A percentile compares a stretch with the other conserved stretches of the same genome.
Evolutionary conservation across 768 basidiomycete species (phyloP).

Genomic region (Rubroboletus satanas): DNA sequence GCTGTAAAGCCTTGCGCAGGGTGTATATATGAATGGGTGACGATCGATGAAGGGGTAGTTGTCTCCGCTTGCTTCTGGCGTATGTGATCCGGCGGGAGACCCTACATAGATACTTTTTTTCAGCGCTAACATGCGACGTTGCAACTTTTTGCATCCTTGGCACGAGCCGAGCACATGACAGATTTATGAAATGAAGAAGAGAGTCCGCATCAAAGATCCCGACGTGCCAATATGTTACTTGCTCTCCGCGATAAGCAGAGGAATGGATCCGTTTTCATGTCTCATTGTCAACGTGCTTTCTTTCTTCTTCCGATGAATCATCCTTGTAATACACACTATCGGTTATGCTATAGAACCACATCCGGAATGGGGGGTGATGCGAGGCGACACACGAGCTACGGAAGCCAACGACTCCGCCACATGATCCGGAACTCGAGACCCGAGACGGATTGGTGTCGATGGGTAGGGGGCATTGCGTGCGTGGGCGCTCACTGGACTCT

Average conservation of each 20-base stretch:
- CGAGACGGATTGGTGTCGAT: background rate
- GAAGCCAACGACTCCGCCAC: too few relatives aligned
- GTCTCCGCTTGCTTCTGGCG: background rate
- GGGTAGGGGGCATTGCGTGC: too few relatives aligned
- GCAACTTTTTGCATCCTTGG: background rate
- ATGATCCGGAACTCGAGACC: too few relatives aligned
- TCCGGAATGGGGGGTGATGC: too few relatives aligned
- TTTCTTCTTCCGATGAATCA: too few relatives aligned
- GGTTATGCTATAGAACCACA: too few relatives aligned
- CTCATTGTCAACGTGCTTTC: too few relatives aligned
- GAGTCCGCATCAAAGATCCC: background rate
- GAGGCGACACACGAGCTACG: too few relatives aligned
- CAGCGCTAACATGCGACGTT: background rate
- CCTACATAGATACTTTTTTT: background rate
- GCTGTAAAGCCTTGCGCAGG: background rate
- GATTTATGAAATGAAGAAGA: background rate
- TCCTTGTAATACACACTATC: too few relatives aligned
- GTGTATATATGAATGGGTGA: background rate
- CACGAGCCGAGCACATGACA: conserved; percentile 9
- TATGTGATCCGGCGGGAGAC: background rate
- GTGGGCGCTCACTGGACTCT: conserved; percentile 7
- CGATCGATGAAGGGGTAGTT: background rate
- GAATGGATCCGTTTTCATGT: too few relatives aligned
- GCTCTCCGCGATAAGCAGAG: background rate
- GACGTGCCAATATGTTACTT: background rate